Evolutionary conservation across 805 yeast species (phyloP), one percentile per base, ranked within the genome.

Genomic region (Metschnikowia hibisci): DNA sequence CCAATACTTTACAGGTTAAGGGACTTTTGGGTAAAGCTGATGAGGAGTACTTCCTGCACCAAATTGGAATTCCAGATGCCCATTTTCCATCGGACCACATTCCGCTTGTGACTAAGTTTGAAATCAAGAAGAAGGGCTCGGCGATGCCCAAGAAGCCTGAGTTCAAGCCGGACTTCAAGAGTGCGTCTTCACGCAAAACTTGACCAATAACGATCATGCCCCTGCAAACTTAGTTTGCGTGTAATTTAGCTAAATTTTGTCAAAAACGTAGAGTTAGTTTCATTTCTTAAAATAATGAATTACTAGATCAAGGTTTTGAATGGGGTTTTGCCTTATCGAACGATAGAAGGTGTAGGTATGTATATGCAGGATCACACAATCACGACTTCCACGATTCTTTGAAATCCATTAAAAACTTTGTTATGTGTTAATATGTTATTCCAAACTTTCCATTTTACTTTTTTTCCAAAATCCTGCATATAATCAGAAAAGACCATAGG

Each of bases 61-160:
- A 81, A 48, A 84, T 93, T 60, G 99, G 98, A 6, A 81, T 93
- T 64, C 99, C 99, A 15, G 87, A 87, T 59, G 87, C 89, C 16
- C 87, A 89, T 61, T 85, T 84, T 69, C 96, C 98, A 18, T 87
- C 96, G 38, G 98, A 91, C 64, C 98, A 91, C 66, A 78, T 91
- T 56, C 90, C 96, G n/a, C 69, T 91, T 48, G 77, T 88, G 43
- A 74, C 90, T 14, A 81, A 82, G 61, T 83, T 91, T 57, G 87
- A 81, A 56, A 78, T 89, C 58, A 79, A 77, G 57, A 81, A 78
- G 54, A 55, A 61, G 37, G 60, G 58, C 14, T 54, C 57, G 12
- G 53, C 51, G 4, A 48, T 47, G 34, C 41, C 45, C 37, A 64
- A 61, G 50, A 63, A 66, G 56, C 64, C 70, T 11, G 75, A 71